Evolutionary conservation across 345 rosid genomes (phyloP), one percentile per base, ranked within the genome.

Genomic region (Gossypium bickii): DNA sequence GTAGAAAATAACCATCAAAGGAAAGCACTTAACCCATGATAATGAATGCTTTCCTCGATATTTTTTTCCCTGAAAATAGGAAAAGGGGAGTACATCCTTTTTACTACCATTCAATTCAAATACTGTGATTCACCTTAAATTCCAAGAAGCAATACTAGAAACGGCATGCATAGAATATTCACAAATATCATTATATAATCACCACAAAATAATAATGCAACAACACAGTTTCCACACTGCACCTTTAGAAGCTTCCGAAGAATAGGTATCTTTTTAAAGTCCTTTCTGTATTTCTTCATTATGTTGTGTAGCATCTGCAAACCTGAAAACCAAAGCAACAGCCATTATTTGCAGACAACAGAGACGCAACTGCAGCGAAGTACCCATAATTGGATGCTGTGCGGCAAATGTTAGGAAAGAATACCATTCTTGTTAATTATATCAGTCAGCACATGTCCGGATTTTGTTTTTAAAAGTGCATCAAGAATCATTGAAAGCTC

Each of bases 401-500:
- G 75, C 60, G 41, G 67, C 51, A 73, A 76, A 79, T 69, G 76
- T n/a, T 71, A 72, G 29, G 62, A 76, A 60, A 75, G 43, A 68
- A 12, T 87, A 93, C 99, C 98, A 83, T 95, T 95, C 83, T 95
- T 95, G 88, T 86, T 89, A 77, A 95, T 85, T 73, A 95, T 82
- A 74, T 95, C 99, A 75, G 83, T 78, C 78, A 95, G 77, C 70
- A 93, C 99, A 52, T 78, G 72, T 78, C 90, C 83, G 13, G 99
- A 95, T 81, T 88, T 93, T 82, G 99, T 95, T 84, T 95, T 95
- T 73, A 95, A 84, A 75, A 95, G 90, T 27, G 97, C 99, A 87
- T 93, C 99, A 64, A 95, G 97, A 77, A 95, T 91, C 98, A 95
- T 95, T 67, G 99, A 95, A 77, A 95, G 95, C 78, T 95, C 99